Evolutionary conservation across 192 early-diverging fungal species (phyloP), one percentile per base, ranked within the genome.

Genomic region (Neocallimastix lanati): DNA sequence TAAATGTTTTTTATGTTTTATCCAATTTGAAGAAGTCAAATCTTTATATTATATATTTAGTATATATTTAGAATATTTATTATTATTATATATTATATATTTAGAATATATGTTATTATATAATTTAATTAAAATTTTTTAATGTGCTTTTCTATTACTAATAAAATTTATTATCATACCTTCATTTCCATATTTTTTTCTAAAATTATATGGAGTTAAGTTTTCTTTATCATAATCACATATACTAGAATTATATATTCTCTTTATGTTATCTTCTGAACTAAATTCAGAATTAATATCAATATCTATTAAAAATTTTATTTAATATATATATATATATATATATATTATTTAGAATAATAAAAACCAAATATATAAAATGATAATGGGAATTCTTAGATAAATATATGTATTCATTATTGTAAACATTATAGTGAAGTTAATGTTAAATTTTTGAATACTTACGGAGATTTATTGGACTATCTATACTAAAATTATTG

Each of bases 1-100:
- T 80, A 96, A 96, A 81, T 99, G 95, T 79, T 94, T 94, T 40
- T 87, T 85, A 67, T 91, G 90, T 18, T 81, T 82, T 6, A 86
- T 78, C 92, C 92, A 93, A 7, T 82, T 78, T 30, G 86, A 67
- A 21, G 82, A 78, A 29, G 28, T 29, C 21, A 50, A 50, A 50
- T 50, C 40, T 50, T 50, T n/a, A n/a, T n/a, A n/a, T n/a, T n/a
- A n/a, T n/a, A n/a, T n/a, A n/a, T n/a, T n/a, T n/a, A n/a, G n/a
- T n/a, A n/a, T n/a, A n/a, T n/a, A n/a, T n/a, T n/a, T n/a, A n/a
- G n/a, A n/a, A n/a, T n/a, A n/a, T n/a, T n/a, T n/a, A n/a, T n/a
- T n/a, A n/a, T n/a, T n/a, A n/a, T n/a, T n/a, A n/a, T n/a, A n/a
- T n/a, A n/a, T n/a, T n/a, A n/a, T n/a, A n/a, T n/a, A n/a, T n/a